Evolutionary conservation across 2,329 filamentous ascomycete genomes (phyloP).

Genomic region (Venturia carpophila): DNA sequence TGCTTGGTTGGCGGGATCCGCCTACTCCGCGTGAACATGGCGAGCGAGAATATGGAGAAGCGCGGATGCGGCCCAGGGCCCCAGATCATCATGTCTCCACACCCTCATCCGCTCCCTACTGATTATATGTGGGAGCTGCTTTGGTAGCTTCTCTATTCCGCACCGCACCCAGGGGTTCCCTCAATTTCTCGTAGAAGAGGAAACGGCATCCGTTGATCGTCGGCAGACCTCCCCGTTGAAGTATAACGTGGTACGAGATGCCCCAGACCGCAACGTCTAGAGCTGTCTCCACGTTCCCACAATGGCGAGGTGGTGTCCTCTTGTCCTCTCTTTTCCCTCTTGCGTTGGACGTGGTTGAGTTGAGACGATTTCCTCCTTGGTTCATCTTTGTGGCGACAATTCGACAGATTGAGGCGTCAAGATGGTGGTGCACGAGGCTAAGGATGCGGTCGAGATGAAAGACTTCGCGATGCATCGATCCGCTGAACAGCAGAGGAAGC

Average conservation of each 20-base stretch:
- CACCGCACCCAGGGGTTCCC: no score
- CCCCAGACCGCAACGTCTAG: neutral
- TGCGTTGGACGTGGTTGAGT: neutral
- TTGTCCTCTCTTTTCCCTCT: neutral
- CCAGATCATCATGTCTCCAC: slow-evolving; percentile 7
- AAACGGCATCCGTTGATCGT: neutral
- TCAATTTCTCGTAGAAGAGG: no score
- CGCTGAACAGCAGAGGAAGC: neutral
- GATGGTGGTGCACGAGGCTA: neutral
- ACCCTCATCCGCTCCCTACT: neutral
- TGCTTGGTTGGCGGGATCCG: neutral
- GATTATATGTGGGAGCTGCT: neutral
- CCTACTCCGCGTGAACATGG: neutral
- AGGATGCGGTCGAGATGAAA: neutral
- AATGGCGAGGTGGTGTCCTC: neutral
- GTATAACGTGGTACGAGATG: neutral
- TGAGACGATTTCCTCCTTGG: neutral
- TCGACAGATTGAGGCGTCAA: neutral
- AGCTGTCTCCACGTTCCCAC: slow-evolving; percentile 1
- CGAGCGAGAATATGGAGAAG: neutral
- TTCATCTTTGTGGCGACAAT: neutral
- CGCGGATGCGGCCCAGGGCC: neutral
- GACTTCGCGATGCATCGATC: neutral
- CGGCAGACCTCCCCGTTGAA: neutral
- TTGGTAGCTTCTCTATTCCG: no score